Conservation (phyloP, 2,329 filamentous ascomycete genomes). For the Pezicula radicicola region DNA sequence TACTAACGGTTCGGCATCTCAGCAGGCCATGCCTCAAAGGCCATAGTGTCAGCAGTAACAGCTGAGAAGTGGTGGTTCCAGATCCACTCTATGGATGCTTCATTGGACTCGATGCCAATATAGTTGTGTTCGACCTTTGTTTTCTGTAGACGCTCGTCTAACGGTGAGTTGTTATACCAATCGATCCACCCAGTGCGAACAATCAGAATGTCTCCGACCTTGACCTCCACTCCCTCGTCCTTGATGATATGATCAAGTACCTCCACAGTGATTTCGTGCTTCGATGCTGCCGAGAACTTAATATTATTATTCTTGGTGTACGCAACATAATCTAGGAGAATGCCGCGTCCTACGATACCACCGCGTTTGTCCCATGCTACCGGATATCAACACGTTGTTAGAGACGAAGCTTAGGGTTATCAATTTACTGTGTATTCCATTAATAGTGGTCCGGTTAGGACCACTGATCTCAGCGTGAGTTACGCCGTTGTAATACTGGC, state of each 20-base stretch:
- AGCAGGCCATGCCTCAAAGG: conserved; percentile 27
- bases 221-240: conserved; percentile 10
- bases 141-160: too few relatives aligned
- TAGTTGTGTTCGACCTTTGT: too few relatives aligned
- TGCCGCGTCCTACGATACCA: conserved; percentile 52
- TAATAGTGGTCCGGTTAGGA: too few relatives aligned
- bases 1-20: conserved; percentile 35
- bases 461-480: too few relatives aligned
- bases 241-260: conserved; percentile 34
- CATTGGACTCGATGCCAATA: too few relatives aligned
- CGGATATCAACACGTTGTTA: too few relatives aligned
- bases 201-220: conserved; percentile 34
- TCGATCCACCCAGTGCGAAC: conserved; percentile 14
- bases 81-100: conserved; percentile 18
- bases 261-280: conserved; percentile 17
- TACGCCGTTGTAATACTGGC: too few relatives aligned
- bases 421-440: too few relatives aligned
- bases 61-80: conserved; percentile 34
- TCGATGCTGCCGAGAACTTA: conserved; percentile 18
- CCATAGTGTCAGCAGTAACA: conserved; percentile 36
- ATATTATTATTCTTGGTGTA: conserved; percentile 32
- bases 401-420: too few relatives aligned
- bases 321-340: conserved; percentile 47
- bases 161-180: too few relatives aligned
- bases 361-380: conserved; percentile 24